Evolutionary conservation across 2,329 filamentous ascomycete genomes (phyloP), one percentile per base, ranked within the genome.

Genomic region (Arachnomyces sp.): DNA sequence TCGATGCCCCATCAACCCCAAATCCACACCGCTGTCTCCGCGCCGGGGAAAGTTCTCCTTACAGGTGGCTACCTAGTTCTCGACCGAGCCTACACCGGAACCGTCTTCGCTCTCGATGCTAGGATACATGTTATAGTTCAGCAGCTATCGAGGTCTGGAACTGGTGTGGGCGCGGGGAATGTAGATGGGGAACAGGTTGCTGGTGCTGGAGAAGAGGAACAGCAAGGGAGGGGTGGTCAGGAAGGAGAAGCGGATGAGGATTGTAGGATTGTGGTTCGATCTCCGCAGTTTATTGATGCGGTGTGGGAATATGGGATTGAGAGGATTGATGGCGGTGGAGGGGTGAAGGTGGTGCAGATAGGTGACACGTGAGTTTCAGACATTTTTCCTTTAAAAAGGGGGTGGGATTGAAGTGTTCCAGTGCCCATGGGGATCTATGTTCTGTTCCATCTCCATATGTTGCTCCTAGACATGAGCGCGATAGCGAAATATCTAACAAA

Each of bases 51-150:
- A 71, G 92, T 98, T 45, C 77, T 98, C 49, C 77, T 96, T 39
- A 87, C 90, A 3, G 92, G 92, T 48, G 92, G 92, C 46, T 98
- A 96, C 65, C 80, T 96, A 34, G 90, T 95, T 15, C 80, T 98
- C 34, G 90, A 96, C 68, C 80, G 86, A 45, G 72, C 76, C 45
- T 88, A 95, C 65, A 92, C 84, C 3, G 90, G 82, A 28, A 69
- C 80, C 13, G 78, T 82, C 3, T 80, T 81, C 52, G 78, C 76
- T 25, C 71, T 82, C 37, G 71, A 80, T 57, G 78, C 78, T 34
- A 68, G 78, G 42, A 80, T 82, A 28, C 77, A 82, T 56, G 73
- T 77, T 32, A 60, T 73, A 45, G 71, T 80, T 32, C 69, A 77
- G 52, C 71, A 73, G 39, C 61, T 76, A 45, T 67, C 62, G 40